Evolutionary conservation across 2,329 filamentous ascomycete genomes (phyloP), one percentile per base, ranked within the genome.

Genomic region (Neonectria sp.): DNA sequence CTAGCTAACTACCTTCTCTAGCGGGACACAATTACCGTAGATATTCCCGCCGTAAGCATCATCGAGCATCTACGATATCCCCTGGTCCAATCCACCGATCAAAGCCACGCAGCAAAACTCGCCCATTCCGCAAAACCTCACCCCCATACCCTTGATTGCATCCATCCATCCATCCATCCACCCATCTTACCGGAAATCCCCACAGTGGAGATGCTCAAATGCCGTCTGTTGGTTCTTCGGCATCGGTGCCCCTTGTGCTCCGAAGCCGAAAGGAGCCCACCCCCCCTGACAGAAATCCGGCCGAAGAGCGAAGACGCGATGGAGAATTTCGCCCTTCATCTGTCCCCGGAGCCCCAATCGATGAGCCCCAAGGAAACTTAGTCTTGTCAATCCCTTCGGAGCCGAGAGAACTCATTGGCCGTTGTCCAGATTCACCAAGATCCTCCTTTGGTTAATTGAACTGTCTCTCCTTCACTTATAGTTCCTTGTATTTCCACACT

Each of bases 291-390:
- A n/a, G 15, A 21, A 5, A 21, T 52, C 17, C 1, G 51, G n/a
- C 51, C 51, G 51, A 53, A 53, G 51, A 53, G 31, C 51, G 51
- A 53, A 53, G 51, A 29, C 51, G 51, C 51, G 51, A 53, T 53
- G 51, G 21, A 29, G 27, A 31, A n/a, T 29, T 29, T 27, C 8
- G 29, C 46, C 21, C 21, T 53, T 35, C 29, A 31, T 53, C 29
- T 25, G 13, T 40, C 27, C 31, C 21, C 11, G 11, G 33, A 21
- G 31, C n/a, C 31, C n/a, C 51, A n/a, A 7, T 53, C 21, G 15
- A 17, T 13, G n/a, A 31, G 12, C n/a, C 15, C 6, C 31, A 9
- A 29, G 31, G 27, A 12, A 33, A 24, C 51, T 24, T 24, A 1
- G 31, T 8, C 13, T 53, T 53, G 49, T 53, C n/a, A 13, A 17